These are phyloP conservation scores for Pythium utonaiense DNA, from an alignment of 352 stramenopile genomes.

Conservation along the genomic window DNA sequence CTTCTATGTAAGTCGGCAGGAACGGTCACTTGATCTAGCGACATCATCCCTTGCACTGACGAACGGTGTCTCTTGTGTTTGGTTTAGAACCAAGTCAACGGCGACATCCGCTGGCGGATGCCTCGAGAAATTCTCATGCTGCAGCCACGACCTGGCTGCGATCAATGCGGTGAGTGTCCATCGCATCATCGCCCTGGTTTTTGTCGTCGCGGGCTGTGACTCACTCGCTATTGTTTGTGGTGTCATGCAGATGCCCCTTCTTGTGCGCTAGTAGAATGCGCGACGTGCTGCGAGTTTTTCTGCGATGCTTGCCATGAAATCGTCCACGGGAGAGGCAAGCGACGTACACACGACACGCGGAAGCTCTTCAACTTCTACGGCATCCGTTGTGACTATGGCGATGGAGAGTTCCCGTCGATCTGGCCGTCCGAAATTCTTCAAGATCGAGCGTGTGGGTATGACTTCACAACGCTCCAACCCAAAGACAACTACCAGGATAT, in stretches of 20 bases:
- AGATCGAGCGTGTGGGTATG: slow-evolving; percentile 59
- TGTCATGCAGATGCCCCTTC: slow-evolving; percentile 32
- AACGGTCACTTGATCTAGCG: background rate
- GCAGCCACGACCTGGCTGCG: slow-evolving; percentile 66
- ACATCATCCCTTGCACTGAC: background rate
- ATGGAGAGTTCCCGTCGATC: slow-evolving; percentile 86
- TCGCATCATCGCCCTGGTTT: background rate
- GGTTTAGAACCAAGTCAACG: slow-evolving; percentile 85
- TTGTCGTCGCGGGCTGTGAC: background rate
- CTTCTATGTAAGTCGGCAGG: slow-evolving; percentile 75
- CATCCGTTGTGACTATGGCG: slow-evolving; percentile 88
- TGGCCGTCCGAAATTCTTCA: slow-evolving; percentile 89
- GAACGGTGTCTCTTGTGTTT: background rate
- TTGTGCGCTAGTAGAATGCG: slow-evolving; percentile 81
- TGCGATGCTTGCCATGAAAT: slow-evolving; percentile 81
- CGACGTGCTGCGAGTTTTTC: slow-evolving; percentile 89
- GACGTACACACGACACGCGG: slow-evolving; percentile 66
- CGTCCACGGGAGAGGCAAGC: slow-evolving; percentile 83
- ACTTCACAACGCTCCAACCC: slow-evolving; percentile 54
- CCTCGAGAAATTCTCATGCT: slow-evolving; percentile 86
- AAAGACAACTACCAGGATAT: slow-evolving; percentile 64
- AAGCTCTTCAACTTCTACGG: slow-evolving; percentile 91
- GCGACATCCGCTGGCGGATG: slow-evolving; percentile 89
- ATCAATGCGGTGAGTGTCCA: slow-evolving; percentile 76
- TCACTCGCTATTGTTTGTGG: background rate